These are phyloP conservation scores for Terana coerulea DNA, from an alignment of 768 basidiomycete species.

Conservation along the genomic window DNA sequence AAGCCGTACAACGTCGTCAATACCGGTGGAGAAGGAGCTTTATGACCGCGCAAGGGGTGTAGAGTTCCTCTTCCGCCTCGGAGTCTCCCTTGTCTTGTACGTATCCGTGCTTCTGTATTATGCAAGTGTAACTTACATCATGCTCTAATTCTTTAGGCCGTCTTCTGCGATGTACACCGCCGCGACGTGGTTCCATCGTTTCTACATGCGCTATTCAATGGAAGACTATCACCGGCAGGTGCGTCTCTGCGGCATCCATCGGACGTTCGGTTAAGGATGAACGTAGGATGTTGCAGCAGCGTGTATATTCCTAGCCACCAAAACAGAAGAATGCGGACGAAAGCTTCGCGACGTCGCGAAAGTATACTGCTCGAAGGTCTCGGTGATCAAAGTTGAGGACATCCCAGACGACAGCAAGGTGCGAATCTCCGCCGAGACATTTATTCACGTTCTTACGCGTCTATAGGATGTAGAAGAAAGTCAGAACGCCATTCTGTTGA, in stretches of 20 bases:
- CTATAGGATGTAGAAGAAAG: conserved; percentile 71
- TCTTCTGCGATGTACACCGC: conserved; percentile 83
- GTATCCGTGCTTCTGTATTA: conserved; percentile 29
- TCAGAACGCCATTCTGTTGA: conserved; percentile 62
- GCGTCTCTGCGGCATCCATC: not conserved
- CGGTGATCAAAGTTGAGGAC: conserved; percentile 47
- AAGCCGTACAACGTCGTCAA: conserved; percentile 42
- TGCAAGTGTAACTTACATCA: conserved; percentile 12
- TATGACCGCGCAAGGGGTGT: conserved; percentile 79
- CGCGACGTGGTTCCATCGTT: conserved; percentile 88
- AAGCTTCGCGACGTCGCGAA: conserved; percentile 84
- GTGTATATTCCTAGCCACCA: conserved; percentile 87
- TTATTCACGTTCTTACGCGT: not conserved
- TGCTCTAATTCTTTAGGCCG: conserved; percentile 44
- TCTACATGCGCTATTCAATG: conserved; percentile 85
- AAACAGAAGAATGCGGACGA: conserved; percentile 85
- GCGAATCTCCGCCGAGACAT: conserved; percentile 19
- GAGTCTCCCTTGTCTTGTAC: conserved; percentile 72
- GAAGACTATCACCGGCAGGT: conserved; percentile 81
- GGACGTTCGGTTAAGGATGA: not conserved
- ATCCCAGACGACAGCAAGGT: conserved; percentile 67
- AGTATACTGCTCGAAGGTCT: conserved; percentile 67
- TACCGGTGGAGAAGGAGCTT: conserved; percentile 58
- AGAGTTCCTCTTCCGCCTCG: conserved; percentile 82
- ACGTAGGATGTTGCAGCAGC: conserved; percentile 77